Conservation (phyloP, 257 asterid species). For the Solanum clarkiae region DNA sequence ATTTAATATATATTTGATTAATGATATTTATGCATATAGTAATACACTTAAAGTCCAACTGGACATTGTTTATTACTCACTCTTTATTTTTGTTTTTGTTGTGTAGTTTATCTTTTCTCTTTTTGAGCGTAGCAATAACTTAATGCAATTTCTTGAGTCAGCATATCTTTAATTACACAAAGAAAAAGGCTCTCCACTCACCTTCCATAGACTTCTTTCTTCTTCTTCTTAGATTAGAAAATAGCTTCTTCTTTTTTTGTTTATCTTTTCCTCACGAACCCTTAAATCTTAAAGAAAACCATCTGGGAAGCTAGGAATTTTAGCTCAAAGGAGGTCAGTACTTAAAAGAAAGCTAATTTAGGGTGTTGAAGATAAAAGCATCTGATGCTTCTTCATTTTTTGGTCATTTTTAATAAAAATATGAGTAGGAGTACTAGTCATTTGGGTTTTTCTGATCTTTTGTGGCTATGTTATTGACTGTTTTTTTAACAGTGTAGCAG, state of each 20-base stretch:
- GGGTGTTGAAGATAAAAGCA: not conserved
- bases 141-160: constrained; percentile 22
- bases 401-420: not conserved
- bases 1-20: not conserved
- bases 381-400: not conserved
- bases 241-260: not conserved
- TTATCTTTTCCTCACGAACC: not conserved
- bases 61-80: not conserved
- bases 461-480: not conserved
- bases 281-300: not conserved
- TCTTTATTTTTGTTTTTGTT: not conserved
- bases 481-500: constrained; percentile 18
- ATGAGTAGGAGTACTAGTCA: not conserved
- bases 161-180: constrained; percentile 13
- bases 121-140: constrained; percentile 10
- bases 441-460: not conserved
- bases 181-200: not conserved
- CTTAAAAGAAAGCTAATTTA: not conserved
- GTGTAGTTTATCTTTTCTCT: constrained; percentile 9
- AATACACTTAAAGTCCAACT: not conserved
- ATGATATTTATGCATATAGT: not conserved
- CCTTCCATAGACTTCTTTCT: not conserved
- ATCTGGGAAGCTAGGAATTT: not conserved
- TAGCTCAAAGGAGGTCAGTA: not conserved
- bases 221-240: not conserved